Evolutionary conservation across 2,329 filamentous ascomycete genomes (phyloP), one percentile per base, ranked within the genome.

Genomic region (Cladosporium oxysporum): DNA sequence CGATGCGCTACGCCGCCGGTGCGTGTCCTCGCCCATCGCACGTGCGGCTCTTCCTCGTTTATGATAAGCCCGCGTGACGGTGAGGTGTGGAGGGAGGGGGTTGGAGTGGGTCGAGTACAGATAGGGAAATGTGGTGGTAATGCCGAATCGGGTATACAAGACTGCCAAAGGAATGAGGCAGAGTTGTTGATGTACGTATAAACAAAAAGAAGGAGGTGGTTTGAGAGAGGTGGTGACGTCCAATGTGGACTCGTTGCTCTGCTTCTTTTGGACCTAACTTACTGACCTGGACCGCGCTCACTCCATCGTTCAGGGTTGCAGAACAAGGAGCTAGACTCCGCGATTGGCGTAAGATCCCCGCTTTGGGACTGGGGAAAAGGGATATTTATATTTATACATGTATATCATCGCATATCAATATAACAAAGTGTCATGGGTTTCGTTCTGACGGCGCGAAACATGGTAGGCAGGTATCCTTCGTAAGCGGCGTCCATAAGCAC

Each of bases 1-100:
- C 2, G 66, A 68, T 58, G 64, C 66, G 37, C 69, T 69, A 16
- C 68, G 62, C 23, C 68, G 65, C 12, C 69, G 66, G 53, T 69
- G 65, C 31, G 33, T 47, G 60, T 49, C 44, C 31, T 52, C 49
- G 44, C 55, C 61, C 61, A 63, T 63, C 33, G 23, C 61, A 47
- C 41, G 41, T 47, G 41, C 41, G 41, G 41, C n/a, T 21, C 41
- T 23, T 47, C 14, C 14, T 49, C 41, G 41, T 47, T 47, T 47
- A 47, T 47, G n/a, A 12, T 21, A 21, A 21, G 41, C 41, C 41
- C 41, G 49, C 49, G 49, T 26, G 49, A 28, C 49, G 49, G 26
- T 60, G 37, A n/a, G 41, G 26, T 12, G 58, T 58, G 29, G 55
- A 35, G 35, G 58, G 41, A 11, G 49, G 28, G 23, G 26, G 49